Evolutionary conservation across 306 rosid species (phyloP), one percentile per base, ranked within the genome.

Genomic region (Canavalia gladiata): DNA sequence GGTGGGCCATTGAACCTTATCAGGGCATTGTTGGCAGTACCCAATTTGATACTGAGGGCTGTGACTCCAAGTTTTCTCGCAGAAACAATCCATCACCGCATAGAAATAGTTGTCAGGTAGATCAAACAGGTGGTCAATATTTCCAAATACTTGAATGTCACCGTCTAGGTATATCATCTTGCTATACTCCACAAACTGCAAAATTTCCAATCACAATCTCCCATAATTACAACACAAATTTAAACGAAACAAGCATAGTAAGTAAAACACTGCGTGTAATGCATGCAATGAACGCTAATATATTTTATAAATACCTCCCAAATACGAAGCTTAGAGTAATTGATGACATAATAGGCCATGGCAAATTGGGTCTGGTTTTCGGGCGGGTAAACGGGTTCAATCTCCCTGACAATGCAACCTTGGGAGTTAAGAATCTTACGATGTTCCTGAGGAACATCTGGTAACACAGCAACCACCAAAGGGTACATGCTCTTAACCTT

Each of bases 21-120:
- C 77, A 1, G 97, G 97, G 67, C 97, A 88, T 34, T 92, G 98
- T 78, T 92, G 97, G 78, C 97, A 90, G 65, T 92, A 90, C 0
- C 92, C 94, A 47, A 92, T 86, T 37, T 88, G 45, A 77, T 79
- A 82, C 54, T 92, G 98, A 4, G 89, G 82, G 29, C 88, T 86
- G n/a, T 87, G 68, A 12, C 90, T 87, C 98, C 98, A 91, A 1
- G 83, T 86, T 1, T 80, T 55, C 85, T 92, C 97, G 43, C 98
- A 94, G 39, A 89, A 94, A 74, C 98, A 94, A n/a, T 94, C 97
- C 91, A 74, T 90, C 25, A 91, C 98, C 2, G 91, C 97, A 62
- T 92, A 91, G 49, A 92, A 92, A 7, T 79, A 79, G 0, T 84
- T 79, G 70, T 89, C 89, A 5, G 87, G 90, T 6, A 79, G 41